phyloP scores from a whole-genome alignment of 139 green algal species.

The Picochlorum sp. region DNA sequence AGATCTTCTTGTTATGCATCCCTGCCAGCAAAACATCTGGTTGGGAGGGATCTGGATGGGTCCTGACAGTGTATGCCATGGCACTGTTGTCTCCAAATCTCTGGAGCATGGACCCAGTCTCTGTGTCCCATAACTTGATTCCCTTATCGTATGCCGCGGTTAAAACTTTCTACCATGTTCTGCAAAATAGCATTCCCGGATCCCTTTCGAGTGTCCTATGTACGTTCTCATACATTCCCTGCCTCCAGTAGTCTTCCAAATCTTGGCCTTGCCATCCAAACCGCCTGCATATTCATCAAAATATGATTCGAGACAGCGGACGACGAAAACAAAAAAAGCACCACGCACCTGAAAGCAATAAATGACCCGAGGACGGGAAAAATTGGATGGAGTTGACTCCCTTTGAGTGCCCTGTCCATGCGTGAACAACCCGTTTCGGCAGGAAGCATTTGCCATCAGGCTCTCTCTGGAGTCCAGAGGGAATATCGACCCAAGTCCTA shows the following conservation, averaged over 20 bases:
- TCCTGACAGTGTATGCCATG: slow-evolving; percentile 76
- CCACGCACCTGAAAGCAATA: slow-evolving; percentile 67
- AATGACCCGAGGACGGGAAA: slow-evolving; percentile 84
- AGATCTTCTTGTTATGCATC: slow-evolving; percentile 77
- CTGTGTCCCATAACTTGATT: slow-evolving; percentile 96
- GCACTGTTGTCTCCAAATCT: slow-evolving; percentile 59
- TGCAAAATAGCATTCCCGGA: slow-evolving; percentile 87
- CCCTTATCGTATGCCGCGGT: slow-evolving; percentile 81
- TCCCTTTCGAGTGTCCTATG: slow-evolving; percentile 88
- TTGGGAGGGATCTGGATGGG: slow-evolving; percentile 82
- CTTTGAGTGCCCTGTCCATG: slow-evolving; percentile 87
- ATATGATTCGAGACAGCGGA: too few relatives aligned
- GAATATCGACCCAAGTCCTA: slow-evolving; percentile 57
- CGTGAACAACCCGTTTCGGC: slow-evolving; percentile 88
- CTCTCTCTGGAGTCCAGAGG: slow-evolving; percentile 39
- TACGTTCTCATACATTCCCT: slow-evolving; percentile 95
- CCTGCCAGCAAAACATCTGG: slow-evolving; percentile 88
- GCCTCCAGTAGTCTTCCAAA: slow-evolving; percentile 85
- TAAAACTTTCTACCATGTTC: slow-evolving; percentile 83
- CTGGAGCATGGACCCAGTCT: slow-evolving; percentile 73
- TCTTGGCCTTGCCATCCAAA: slow-evolving; percentile 93
- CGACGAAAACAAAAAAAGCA: too few relatives aligned
- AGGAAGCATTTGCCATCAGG: slow-evolving; percentile 73
- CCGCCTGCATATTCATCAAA: slow-evolving; percentile 34
- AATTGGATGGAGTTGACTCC: slow-evolving; percentile 88